Base-by-base conservation (phyloP, 805 yeast species). In the Metschnikowia amazonensis region DNA sequence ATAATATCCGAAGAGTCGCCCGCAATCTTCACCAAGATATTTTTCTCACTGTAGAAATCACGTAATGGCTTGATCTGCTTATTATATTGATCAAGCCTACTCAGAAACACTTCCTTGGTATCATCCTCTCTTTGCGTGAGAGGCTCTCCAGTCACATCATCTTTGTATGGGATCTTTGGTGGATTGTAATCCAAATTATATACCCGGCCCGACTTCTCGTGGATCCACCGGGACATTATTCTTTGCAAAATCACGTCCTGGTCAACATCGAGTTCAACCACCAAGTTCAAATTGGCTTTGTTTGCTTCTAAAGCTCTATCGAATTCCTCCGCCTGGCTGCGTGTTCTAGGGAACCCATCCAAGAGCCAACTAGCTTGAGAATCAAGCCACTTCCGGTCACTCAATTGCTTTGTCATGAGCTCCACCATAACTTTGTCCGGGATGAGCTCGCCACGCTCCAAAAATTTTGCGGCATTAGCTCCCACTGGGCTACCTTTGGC, bases 261-360 rank as follows among this genome's bases (percentile, higher is more conserved):
- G n/a, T 95, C 95, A 5, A 92, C 97, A 47, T 84, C 82, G 36
- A 90, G 67, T 59, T 89, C 94, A 3, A 92, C 86, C n/a, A 89
- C 96, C 49, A 85, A 60, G 56, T 88, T 89, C 45, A 90, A 60
- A 11, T 66, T 60, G 1, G 83, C 64, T 2, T 67, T 53, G 28
- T 64, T 48, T 8, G 63, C 53, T 1, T 45, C 50, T 45, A 84
- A 66, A 5, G 69, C 70, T 13, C 58, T 52, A 44, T 80, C 80
- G 31, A 89, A 66, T 8, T 72, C 75, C 32, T 62, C 59, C 0
- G 97, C 97, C 65, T 90, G 98, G 3, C 65, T 66, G 16, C 69
- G 59, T 0, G 94, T 92, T 50, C 98, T 72, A 4, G 98, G 98
- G 58, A 89, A 92, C 35, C 98, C 98, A 62, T 90, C 98, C 40